phyloP scores from a whole-genome alignment of 164 flowering plant species.

The Liquidambar formosana region DNA sequence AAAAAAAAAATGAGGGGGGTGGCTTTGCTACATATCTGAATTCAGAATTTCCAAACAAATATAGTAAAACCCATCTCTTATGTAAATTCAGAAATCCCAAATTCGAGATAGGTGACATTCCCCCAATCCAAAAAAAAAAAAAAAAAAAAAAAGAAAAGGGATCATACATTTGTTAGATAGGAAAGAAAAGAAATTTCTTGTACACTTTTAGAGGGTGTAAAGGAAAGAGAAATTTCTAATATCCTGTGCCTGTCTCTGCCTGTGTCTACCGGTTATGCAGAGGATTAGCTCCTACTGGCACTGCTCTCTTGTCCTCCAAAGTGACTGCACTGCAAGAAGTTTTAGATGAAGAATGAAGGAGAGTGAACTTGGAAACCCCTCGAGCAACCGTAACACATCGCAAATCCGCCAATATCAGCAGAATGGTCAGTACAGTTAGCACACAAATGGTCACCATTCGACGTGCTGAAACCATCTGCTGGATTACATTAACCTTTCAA shows the following conservation, averaged over 20 bases:
- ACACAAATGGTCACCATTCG: conserved; percentile 10
- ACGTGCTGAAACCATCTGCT: background rate
- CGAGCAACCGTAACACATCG: background rate
- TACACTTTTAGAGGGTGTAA: background rate
- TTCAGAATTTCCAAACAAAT: too few species aligned
- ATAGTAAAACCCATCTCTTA: too few species aligned
- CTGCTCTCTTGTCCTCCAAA: conserved; percentile 32
- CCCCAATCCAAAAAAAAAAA: too few species aligned
- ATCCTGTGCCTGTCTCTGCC: background rate
- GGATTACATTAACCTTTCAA: too few species aligned
- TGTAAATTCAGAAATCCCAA: too few species aligned
- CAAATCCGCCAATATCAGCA: conserved; percentile 13
- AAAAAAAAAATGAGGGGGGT: too few species aligned
- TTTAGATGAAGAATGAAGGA: conserved; percentile 7
- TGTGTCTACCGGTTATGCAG: conserved; percentile 28
- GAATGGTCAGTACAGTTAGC: background rate
- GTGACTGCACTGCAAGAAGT: background rate
- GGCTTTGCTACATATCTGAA: too few species aligned
- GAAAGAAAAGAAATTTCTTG: too few species aligned
- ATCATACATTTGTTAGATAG: too few species aligned
- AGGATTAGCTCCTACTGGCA: conserved; percentile 36
- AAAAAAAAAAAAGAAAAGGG: background rate
- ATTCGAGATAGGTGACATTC: too few species aligned
- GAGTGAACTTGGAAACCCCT: conserved; percentile 8
- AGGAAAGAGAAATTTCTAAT: background rate